Evolutionary conservation across 768 basidiomycete genomes (phyloP).

Genomic region (Podaxis mareebaensis): DNA sequence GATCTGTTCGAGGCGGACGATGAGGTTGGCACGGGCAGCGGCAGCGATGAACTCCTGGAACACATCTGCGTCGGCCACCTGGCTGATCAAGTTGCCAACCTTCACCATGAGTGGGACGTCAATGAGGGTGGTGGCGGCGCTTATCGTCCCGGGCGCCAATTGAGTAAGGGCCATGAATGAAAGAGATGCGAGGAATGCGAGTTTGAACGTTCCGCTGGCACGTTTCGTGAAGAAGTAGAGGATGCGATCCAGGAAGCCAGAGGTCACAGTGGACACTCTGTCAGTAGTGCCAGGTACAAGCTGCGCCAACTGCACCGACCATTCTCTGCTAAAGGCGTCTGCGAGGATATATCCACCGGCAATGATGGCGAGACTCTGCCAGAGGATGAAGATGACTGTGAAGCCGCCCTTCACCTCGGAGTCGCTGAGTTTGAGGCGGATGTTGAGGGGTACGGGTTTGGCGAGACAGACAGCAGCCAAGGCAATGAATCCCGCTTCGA

Average conservation of each 20-base stretch:
- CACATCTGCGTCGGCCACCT: not conserved
- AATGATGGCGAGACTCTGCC: conserved; percentile 11
- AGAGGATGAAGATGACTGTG: conserved; percentile 12
- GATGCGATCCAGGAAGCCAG: conserved; percentile 14
- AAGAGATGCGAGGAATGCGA: conserved; percentile 13
- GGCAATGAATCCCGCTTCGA: conserved; percentile 8
- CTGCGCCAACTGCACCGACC: conserved; percentile 9
- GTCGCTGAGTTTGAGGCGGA: conserved; percentile 5
- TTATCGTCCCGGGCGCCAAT: conserved; percentile 13
- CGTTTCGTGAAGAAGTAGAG: conserved; percentile 3
- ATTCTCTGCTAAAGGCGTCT: conserved; percentile 16
- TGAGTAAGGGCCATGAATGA: conserved; percentile 7
- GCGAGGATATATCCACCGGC: conserved; percentile 9
- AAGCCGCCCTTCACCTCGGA: conserved; percentile 14
- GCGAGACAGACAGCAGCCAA: conserved; percentile 9
- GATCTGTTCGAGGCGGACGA: conserved; percentile 10
- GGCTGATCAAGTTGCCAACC: not conserved
- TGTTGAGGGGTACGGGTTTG: conserved; percentile 4
- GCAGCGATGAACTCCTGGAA: not conserved
- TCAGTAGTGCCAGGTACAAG: conserved; percentile 8
- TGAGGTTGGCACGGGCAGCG: conserved; percentile 8
- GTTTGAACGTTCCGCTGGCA: conserved; percentile 9
- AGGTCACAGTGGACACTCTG: conserved; percentile 13
- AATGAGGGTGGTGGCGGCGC: conserved; percentile 10
- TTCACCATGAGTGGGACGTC: not conserved